Evolutionary conservation across 2,329 filamentous ascomycete genomes (phyloP), one percentile per base, ranked within the genome.

Genomic region (Ophiostoma fasciatum): DNA sequence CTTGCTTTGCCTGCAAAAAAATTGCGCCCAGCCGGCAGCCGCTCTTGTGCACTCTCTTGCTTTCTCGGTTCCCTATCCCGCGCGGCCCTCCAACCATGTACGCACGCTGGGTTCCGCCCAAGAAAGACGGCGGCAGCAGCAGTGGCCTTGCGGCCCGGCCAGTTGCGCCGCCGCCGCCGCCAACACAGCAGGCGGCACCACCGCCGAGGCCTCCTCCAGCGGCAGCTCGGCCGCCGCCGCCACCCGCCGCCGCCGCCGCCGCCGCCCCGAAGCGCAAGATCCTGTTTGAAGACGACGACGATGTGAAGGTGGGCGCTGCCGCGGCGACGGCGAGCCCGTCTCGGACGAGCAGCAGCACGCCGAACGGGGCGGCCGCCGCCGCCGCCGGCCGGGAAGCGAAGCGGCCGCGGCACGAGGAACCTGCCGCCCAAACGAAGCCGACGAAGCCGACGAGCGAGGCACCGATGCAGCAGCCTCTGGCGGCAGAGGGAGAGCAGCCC

Each of bases 91-190:
- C 20, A n/a, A 45, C 11, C 0, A 49, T 51, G 48, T 60, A 60
- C 42, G 52, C 51, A 13, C 49, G 57, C 45, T 60, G 58, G 36
- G 48, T 60, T 1, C 53, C 55, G 7, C 40, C 52, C 1, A 57
- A 56, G 44, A 41, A 48, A 11, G 37, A 33, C 12, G 37, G 25
- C 25, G 11, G 30, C 21, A 27, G 40, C 42, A 27, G n/a, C 23
- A 23, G 22, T 23, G 5, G 9, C 9, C 9, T 8, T 23, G 9
- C 25, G 6, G 11, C 30, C 15, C 18, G 14, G 30, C n/a, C 29
- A 12, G 31, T 18, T 22, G 12, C 17, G 1, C 26, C 34, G 8
- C 20, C 28, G 12, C 31, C 37, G 12, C 7, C 46, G 35, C 25
- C 48, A 43, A 44, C 45, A 43, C 21, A 49, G 47, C 31, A 34